Evolutionary conservation across 176 grass and related monocot species (phyloP).

Genomic region (Triticum timopheevii): DNA sequence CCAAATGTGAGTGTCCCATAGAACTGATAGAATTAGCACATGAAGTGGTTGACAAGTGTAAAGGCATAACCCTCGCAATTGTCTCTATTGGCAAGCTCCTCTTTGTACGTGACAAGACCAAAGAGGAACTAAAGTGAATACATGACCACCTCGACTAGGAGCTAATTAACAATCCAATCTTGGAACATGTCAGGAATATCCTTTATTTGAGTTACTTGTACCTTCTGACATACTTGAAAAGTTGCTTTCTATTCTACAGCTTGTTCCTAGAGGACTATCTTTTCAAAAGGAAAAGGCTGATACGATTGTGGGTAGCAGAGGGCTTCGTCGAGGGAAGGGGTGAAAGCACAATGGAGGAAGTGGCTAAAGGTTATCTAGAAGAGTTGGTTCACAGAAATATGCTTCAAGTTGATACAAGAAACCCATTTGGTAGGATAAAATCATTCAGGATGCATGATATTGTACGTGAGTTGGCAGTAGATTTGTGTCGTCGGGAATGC

Average conservation of each 20-base stretch:
- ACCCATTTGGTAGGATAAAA: conserved; percentile 11
- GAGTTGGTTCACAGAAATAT: conserved; percentile 15
- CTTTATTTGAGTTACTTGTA: conserved; percentile 5
- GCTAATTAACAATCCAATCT: not conserved
- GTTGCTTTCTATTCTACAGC: conserved; percentile 18
- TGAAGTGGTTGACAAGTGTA: not conserved
- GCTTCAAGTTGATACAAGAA: conserved; percentile 13
- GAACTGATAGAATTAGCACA: not conserved
- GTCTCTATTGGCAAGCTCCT: not conserved
- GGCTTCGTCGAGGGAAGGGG: not conserved
- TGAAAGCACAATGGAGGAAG: not conserved
- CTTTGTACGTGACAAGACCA: not conserved
- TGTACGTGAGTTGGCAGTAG: conserved; percentile 15
- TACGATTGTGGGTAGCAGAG: conserved; percentile 20
- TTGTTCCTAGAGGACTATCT: conserved; percentile 16
- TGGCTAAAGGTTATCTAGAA: conserved; percentile 25
- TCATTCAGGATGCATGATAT: conserved; percentile 21
- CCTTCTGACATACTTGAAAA: conserved; percentile 13
- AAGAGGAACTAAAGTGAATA: not conserved
- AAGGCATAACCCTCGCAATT: not conserved
- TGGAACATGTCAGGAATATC: conserved; percentile 4
- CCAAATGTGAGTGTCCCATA: not conserved
- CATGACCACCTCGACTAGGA: not conserved
- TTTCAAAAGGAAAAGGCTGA: not conserved
- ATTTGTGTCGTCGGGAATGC: not conserved